These are phyloP conservation scores for Trichoderma oligosporum DNA, from an alignment of 2,329 filamentous ascomycete species.

Conservation along the genomic window DNA sequence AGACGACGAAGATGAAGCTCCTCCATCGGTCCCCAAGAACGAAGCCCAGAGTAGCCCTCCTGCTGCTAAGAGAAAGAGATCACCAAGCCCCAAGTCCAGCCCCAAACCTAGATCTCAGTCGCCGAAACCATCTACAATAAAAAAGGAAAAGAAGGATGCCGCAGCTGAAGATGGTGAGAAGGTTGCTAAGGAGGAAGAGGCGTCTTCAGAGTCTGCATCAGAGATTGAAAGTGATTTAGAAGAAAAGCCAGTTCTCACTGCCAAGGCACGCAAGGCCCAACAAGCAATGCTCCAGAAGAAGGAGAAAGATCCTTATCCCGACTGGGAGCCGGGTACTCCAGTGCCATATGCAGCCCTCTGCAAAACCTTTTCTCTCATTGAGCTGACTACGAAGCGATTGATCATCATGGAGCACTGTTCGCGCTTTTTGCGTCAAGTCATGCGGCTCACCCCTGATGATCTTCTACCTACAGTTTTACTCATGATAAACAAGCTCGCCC, in stretches of 20 bases:
- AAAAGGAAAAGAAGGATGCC: conserved; percentile 28
- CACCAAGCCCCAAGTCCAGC: conserved; percentile 28
- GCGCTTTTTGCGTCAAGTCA: conserved; percentile 87
- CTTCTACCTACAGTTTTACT: conserved; percentile 83
- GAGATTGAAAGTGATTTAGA: conserved; percentile 48
- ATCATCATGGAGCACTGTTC: conserved; percentile 87
- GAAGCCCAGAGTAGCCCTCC: conserved; percentile 20
- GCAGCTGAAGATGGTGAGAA: conserved; percentile 23
- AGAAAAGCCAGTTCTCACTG: conserved; percentile 66
- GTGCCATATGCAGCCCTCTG: conserved; percentile 94
- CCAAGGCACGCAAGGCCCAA: conserved; percentile 74
- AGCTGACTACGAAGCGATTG: conserved; percentile 89
- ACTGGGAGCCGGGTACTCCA: conserved; percentile 85
- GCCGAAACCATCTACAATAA: conserved; percentile 22
- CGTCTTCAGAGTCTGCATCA: conserved; percentile 31
- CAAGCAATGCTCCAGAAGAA: conserved; percentile 69
- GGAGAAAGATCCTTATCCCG: conserved; percentile 79
- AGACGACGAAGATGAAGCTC: conserved; percentile 47
- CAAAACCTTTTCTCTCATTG: conserved; percentile 88
- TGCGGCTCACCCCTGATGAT: conserved; percentile 83
- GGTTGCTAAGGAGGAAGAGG: conserved; percentile 25
- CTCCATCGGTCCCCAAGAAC: conserved; percentile 34
- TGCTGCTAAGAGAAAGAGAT: conserved; percentile 23
- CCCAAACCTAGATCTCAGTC: conserved; percentile 20
- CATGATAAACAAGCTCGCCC: conserved; percentile 97